These are phyloP conservation scores for Saccharomyces pastorianus DNA, from an alignment of 1,139 yeast genomes.

Conservation along the genomic window DNA sequence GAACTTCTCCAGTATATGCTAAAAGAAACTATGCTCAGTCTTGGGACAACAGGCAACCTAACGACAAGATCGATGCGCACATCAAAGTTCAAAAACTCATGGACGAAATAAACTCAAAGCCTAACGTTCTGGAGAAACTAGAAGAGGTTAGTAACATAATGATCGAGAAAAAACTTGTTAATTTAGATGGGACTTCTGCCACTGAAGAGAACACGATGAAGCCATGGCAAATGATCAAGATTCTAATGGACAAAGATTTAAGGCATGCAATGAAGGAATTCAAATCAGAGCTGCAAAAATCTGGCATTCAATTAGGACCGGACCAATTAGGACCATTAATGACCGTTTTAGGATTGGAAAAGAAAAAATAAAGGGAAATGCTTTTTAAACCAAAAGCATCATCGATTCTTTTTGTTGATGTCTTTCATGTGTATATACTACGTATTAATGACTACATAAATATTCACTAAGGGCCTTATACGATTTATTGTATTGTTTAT, in stretches of 20 bases:
- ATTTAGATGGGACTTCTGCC: constrained; percentile 15
- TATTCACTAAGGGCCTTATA: neutral
- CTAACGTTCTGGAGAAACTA: constrained; percentile 17
- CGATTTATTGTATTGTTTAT: neutral
- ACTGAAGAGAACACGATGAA: constrained; percentile 5
- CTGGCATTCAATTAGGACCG: constrained; percentile 23
- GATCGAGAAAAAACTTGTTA: constrained; percentile 18
- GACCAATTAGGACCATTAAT: constrained; percentile 26
- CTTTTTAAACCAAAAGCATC: no score
- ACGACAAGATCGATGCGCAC: constrained; percentile 19
- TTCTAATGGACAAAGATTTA: constrained; percentile 23
- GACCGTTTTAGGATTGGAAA: constrained; percentile 23
- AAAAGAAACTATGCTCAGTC: constrained; percentile 21
- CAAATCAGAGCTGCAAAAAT: constrained; percentile 18
- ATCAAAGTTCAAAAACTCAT: constrained; percentile 20
- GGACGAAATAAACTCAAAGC: constrained; percentile 21
- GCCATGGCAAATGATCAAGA: constrained; percentile 24
- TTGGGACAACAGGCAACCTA: constrained; percentile 20
- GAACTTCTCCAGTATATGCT: neutral
- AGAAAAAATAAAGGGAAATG: constrained; percentile 6
- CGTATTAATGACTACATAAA: neutral
- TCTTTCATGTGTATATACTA: neutral
- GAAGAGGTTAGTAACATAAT: constrained; percentile 17
- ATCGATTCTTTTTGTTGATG: neutral
- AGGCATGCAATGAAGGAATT: constrained; percentile 22